phyloP scores from a whole-genome alignment of 257 asterid genomes.

The Knoxia roxburghii region DNA sequence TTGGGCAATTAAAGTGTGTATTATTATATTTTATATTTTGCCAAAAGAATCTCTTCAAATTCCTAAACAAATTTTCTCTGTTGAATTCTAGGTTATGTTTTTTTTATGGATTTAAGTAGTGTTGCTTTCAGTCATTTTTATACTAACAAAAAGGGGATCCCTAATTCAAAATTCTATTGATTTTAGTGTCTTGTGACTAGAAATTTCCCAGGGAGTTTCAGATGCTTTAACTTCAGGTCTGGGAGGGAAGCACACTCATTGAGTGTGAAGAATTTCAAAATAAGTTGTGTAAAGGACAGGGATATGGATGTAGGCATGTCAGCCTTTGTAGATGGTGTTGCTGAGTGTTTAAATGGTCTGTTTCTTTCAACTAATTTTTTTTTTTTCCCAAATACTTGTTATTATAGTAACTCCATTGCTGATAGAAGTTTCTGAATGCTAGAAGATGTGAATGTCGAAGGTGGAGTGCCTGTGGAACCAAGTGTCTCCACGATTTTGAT shows the following conservation, averaged over 20 bases:
- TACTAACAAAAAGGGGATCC: neutral
- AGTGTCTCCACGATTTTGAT: conserved; percentile 80
- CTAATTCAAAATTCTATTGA: conserved; percentile 11
- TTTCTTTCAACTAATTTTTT: neutral
- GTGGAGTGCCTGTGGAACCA: conserved; percentile 35
- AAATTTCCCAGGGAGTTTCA: conserved; percentile 29
- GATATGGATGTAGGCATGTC: conserved; percentile 53
- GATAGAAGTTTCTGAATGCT: conserved; percentile 10
- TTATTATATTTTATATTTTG: neutral
- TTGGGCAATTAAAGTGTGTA: neutral
- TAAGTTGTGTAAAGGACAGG: conserved; percentile 44
- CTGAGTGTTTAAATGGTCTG: conserved; percentile 46
- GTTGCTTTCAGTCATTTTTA: neutral
- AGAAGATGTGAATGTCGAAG: conserved; percentile 33
- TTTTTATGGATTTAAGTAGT: neutral
- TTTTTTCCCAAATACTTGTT: neutral
- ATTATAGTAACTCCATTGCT: neutral
- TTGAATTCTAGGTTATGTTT: neutral
- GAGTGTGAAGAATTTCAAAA: conserved; percentile 31
- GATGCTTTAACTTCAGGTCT: conserved; percentile 24
- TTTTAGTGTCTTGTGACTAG: conserved; percentile 40
- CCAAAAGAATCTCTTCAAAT: neutral
- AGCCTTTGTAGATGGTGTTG: conserved; percentile 38
- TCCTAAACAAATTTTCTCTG: neutral
- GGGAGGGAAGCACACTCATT: conserved; percentile 21